Evolutionary conservation across 805 yeast species (phyloP).

Genomic region (Candida saitoana): DNA sequence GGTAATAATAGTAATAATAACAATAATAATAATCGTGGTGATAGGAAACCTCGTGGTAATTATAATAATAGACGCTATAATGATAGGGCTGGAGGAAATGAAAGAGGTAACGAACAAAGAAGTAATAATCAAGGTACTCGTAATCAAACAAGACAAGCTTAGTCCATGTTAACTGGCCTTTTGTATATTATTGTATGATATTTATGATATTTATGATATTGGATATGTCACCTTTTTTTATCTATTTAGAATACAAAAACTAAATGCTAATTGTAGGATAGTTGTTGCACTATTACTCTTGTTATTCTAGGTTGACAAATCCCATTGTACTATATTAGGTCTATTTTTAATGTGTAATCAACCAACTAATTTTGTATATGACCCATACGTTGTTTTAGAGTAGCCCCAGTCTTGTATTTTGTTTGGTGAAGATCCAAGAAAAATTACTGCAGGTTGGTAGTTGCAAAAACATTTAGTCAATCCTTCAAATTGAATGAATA

Average conservation of each 20-base stretch:
- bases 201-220: conserved; percentile 1
- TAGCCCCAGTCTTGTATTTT: too few species aligned
- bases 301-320: not conserved
- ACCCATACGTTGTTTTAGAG: too few species aligned
- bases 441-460: too few species aligned
- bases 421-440: too few species aligned
- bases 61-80: conserved; percentile 17
- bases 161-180: conserved; percentile 9
- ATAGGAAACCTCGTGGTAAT: conserved; percentile 13
- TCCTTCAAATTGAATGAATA: too few species aligned
- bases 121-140: conserved; percentile 9
- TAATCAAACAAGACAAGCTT: conserved; percentile 4
- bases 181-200: conserved; percentile 4
- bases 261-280: not conserved
- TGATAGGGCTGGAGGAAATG: conserved; percentile 6
- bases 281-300: not conserved
- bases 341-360: too few species aligned
- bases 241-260: not conserved
- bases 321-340: too few species aligned
- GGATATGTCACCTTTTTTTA: not conserved
- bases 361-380: too few species aligned
- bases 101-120: conserved; percentile 5
- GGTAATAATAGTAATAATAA: conserved; percentile 28
- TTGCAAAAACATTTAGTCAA: too few species aligned
- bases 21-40: conserved; percentile 17